These are phyloP conservation scores for Globisporangium abappressorium DNA, from an alignment of 352 stramenopile species.

Conservation along the genomic window DNA sequence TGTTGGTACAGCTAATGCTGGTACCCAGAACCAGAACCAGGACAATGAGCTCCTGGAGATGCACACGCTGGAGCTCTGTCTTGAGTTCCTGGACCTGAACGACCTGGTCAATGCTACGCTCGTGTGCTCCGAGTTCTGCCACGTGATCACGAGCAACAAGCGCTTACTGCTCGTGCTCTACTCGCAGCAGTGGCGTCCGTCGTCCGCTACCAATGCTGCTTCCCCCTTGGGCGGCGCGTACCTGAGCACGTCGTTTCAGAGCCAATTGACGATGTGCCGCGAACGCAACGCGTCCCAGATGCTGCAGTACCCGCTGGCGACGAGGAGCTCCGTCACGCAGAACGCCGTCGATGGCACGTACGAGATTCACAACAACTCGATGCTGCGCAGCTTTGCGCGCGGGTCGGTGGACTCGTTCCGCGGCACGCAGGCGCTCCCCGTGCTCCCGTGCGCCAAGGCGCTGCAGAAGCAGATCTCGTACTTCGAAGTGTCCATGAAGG, in stretches of 20 bases:
- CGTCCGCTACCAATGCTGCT: background rate
- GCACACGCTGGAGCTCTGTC: slow-evolving; percentile 63
- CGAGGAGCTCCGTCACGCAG: slow-evolving; percentile 45
- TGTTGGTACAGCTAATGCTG: background rate
- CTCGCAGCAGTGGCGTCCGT: slow-evolving; percentile 49
- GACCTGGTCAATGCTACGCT: slow-evolving; percentile 41
- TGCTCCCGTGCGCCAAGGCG: slow-evolving; percentile 53
- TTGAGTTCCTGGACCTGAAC: slow-evolving; percentile 64
- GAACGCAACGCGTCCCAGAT: slow-evolving; percentile 20
- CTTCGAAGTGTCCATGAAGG: slow-evolving; percentile 74
- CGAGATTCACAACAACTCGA: slow-evolving; percentile 77
- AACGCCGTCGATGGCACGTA: slow-evolving; percentile 31
- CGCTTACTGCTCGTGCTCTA: slow-evolving; percentile 59
- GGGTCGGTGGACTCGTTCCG: slow-evolving; percentile 74
- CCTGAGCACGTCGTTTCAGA: slow-evolving; percentile 36
- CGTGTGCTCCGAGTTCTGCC: slow-evolving; percentile 59
- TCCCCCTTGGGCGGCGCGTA: slow-evolving; percentile 30
- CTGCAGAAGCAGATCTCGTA: slow-evolving; percentile 60
- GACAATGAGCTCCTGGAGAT: slow-evolving; percentile 35
- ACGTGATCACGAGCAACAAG: slow-evolving; percentile 40
- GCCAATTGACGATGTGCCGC: slow-evolving; percentile 48
- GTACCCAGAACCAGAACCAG: background rate
- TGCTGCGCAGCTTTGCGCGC: slow-evolving; percentile 72
- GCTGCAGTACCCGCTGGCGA: slow-evolving; percentile 49
- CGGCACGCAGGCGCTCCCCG: slow-evolving; percentile 39